These are phyloP conservation scores for Penicillium corylophilum DNA, from an alignment of 2,329 filamentous ascomycete species.

Conservation along the genomic window DNA sequence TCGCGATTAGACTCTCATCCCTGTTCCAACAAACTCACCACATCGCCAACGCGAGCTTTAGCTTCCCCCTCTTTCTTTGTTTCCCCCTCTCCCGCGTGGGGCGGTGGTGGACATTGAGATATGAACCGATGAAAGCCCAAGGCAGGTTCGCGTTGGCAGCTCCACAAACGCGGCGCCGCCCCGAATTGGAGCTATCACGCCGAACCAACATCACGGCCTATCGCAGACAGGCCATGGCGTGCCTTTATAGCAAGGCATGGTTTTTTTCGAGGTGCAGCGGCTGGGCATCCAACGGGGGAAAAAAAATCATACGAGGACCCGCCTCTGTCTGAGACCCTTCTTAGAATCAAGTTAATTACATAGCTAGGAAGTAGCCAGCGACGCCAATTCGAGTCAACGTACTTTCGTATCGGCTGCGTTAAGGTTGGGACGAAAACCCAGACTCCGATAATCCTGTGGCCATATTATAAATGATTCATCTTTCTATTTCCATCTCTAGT, in stretches of 20 bases:
- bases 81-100: conserved; percentile 23
- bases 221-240: conserved; percentile 13
- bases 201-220: conserved; percentile 12
- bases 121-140: conserved; percentile 6
- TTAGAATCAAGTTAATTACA: background rate
- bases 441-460: background rate
- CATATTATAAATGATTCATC: background rate
- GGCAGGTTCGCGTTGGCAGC: conserved; percentile 16
- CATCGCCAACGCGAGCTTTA: background rate
- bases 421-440: background rate
- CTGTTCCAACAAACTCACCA: background rate
- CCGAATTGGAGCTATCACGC: conserved; percentile 13
- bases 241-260: conserved; percentile 15
- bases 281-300: conserved; percentile 3
- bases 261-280: conserved; percentile 4
- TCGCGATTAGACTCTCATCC: background rate
- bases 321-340: conserved; percentile 15
- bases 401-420: conserved; percentile 1
- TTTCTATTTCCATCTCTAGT: background rate
- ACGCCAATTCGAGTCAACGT: background rate
- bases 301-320: conserved; percentile 15
- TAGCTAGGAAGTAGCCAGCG: background rate
- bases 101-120: conserved; percentile 11
- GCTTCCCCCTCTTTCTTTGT: conserved; percentile 6
- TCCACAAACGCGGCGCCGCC: conserved; percentile 19